Evolutionary conservation across 2,329 filamentous ascomycete species (phyloP).

Genomic region (Ophiocordyceps robertsii): DNA sequence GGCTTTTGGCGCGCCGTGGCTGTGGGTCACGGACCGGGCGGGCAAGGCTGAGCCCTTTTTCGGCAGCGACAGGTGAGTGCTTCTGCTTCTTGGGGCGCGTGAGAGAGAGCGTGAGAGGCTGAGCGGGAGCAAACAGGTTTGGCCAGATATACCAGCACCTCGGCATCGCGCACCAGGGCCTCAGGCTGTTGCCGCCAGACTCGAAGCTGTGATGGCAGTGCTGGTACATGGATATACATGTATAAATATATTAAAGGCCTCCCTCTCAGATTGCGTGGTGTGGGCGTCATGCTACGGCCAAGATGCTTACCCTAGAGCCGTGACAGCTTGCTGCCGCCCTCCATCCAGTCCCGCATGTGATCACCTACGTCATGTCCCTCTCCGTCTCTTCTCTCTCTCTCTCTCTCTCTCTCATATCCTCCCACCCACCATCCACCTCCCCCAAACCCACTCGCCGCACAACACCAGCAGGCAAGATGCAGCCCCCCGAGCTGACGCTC

Average conservation of each 20-base stretch:
- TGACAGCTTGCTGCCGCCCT: no score
- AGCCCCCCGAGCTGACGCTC: constrained; percentile 57
- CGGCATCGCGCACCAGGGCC: constrained; percentile 43
- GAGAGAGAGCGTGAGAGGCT: neutral
- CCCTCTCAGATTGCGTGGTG: no score
- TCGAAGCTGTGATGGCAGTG: constrained; percentile 19
- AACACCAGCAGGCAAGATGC: constrained; percentile 11
- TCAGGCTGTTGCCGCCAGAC: constrained; percentile 21
- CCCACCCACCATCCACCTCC: no score
- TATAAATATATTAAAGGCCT: no score
- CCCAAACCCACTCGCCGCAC: no score
- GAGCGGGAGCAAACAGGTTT: constrained; percentile 32
- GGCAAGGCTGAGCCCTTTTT: constrained; percentile 58
- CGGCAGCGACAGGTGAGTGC: constrained; percentile 51
- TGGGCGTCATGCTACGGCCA: no score
- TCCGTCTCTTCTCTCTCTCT: no score
- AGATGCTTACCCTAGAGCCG: no score
- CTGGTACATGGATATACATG: no score
- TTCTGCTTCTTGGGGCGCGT: neutral
- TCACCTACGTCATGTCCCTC: no score
- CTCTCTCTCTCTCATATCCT: no score
- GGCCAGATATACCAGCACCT: constrained; percentile 57
- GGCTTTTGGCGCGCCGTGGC: constrained; percentile 68
- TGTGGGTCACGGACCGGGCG: constrained; percentile 47
- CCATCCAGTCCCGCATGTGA: no score